Conservation (phyloP, 352 stramenopile species). For the Pythium folliculosum region DNA sequence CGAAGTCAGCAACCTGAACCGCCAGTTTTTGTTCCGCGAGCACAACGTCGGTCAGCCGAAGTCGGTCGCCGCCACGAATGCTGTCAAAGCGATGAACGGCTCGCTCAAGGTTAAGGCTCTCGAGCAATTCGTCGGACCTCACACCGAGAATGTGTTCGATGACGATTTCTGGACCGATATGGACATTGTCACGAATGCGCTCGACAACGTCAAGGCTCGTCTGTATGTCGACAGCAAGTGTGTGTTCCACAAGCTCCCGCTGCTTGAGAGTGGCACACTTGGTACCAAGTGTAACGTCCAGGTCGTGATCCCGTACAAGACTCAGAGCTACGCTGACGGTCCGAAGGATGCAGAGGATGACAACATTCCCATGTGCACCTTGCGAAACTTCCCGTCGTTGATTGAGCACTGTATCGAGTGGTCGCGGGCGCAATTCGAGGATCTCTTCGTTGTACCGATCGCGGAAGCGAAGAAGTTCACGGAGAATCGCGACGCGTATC, state of each 20-base stretch:
- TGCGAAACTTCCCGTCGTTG: conserved; percentile 98
- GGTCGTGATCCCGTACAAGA: conserved; percentile 85
- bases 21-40: conserved; percentile 85
- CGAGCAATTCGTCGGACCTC: conserved; percentile 76
- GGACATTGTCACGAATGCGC: conserved; percentile 97
- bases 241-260: conserved; percentile 95
- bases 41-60: conserved; percentile 87
- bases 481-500: conserved; percentile 66
- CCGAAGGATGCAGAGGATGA: conserved; percentile 98
- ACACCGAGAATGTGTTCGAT: conserved; percentile 83
- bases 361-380: conserved; percentile 98
- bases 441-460: conserved; percentile 80
- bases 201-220: conserved; percentile 99
- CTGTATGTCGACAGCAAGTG: conserved; percentile 99
- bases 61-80: conserved; percentile 76
- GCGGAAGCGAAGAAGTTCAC: conserved; percentile 88
- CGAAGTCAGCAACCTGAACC: conserved; percentile 88
- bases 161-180: conserved; percentile 82
- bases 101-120: conserved; percentile 80
- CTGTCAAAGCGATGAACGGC: conserved; percentile 74
- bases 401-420: conserved; percentile 99
- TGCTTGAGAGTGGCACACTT: conserved; percentile 98
- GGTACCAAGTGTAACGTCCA: conserved; percentile 99
- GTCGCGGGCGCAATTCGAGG: conserved; percentile 90
- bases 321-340: conserved; percentile 93